Conservation (phyloP, 208 protist species). For the Entamoeba nuttalli region DNA sequence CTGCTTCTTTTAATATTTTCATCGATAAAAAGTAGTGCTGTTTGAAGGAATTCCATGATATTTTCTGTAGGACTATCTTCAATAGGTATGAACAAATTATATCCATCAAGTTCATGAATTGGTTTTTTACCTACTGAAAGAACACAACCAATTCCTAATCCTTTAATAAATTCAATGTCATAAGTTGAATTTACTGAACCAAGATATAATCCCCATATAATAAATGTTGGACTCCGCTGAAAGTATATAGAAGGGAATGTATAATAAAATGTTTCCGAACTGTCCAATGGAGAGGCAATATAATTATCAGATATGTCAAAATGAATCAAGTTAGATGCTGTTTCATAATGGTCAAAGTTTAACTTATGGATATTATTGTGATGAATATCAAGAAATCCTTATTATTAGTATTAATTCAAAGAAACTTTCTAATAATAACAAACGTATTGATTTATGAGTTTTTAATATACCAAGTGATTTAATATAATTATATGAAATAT, state of each 20-base stretch:
- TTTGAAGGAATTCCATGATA: background rate
- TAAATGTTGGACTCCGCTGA: background rate
- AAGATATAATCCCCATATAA: background rate
- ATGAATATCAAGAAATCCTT: background rate
- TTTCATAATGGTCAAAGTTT: background rate
- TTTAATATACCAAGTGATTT: background rate
- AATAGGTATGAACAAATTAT: background rate
- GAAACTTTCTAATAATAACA: background rate
- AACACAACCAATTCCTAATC: background rate
- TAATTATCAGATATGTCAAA: background rate
- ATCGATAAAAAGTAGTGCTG: conserved; percentile 65
- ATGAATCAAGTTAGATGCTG: background rate
- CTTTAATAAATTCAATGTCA: background rate
- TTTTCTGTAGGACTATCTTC: background rate
- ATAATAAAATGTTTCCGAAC: background rate
- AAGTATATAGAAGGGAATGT: background rate
- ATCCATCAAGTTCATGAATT: background rate
- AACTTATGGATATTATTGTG: background rate
- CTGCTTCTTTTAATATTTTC: conserved; percentile 43
- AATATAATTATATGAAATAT: background rate
- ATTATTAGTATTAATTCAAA: no score
- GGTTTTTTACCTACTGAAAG: background rate
- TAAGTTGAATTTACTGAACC: background rate
- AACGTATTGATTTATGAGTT: background rate
- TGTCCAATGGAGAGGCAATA: background rate